Evolutionary conservation across 768 basidiomycete genomes (phyloP), one percentile per base, ranked within the genome.

Genomic region (Pulveroboletus sp.): DNA sequence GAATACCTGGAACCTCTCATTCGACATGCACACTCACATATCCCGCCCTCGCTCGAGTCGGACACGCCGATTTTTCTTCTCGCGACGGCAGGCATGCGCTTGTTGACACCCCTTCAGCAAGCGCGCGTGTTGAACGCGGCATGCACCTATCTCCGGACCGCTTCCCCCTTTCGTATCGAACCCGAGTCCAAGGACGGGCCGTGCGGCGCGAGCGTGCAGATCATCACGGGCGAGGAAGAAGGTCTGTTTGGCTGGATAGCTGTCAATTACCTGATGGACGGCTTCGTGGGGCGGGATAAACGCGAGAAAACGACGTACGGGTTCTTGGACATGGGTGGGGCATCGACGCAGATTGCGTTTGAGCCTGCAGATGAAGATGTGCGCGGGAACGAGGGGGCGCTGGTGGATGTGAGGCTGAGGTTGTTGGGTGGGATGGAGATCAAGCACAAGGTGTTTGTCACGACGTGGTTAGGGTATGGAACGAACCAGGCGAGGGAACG

Each of bases 211-310:
- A 94, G 87, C 59, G 83, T 98, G 2, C 84, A 87, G 37, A 92
- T 98, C 53, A 98, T 98, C 60, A 90, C 91, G 4, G 97, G 97
- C 50, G 94, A 98, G 69, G 97, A 99, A 69, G 97, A 99, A 63
- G 97, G 97, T 0, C 72, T 98, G 36, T 98, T 94, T 68, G 97
- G 97, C 0, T 99, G 97, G 97, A 93, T 99, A 48, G 94, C 94
- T 0, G 93, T 98, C 59, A 99, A 98, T 69, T 98, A 99, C 67
- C 84, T 98, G 41, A 94, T 97, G 91, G 90, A 98, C 61, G 95
- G 94, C 2, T 99, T 99, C 62, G 75, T 74, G 1, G 76, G 76
- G 10, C 67, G 69, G 0, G 9, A 19, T 41, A 49, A 40, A 40
- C 64, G 78, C 43, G 76, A 81, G 64, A 78, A 76, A 41, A 90